Percentiles rank a stretch among this genome's conserved stretches.
These are phyloP conservation scores for Lithospermum erythrorhizon DNA, from an alignment of 257 asterid species.

Conservation along the genomic window DNA sequence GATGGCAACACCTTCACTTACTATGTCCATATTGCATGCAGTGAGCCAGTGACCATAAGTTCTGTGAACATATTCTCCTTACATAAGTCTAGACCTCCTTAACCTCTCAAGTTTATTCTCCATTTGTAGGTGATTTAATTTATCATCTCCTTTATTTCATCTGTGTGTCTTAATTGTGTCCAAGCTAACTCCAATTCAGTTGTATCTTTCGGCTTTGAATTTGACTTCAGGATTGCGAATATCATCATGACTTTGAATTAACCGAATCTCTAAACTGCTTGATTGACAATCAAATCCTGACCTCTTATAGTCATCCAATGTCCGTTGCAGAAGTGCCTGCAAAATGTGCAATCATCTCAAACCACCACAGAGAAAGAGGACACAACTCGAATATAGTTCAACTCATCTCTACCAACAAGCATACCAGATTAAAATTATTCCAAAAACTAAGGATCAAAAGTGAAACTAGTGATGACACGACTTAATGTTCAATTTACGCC, in stretches of 20 bases:
- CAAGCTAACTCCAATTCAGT: conserved; percentile 14
- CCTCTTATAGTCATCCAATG: conserved; percentile 54
- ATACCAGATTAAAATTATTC: no score
- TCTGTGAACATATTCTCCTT: not conserved
- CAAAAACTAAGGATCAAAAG: not conserved
- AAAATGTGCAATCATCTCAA: not conserved
- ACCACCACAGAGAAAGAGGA: not conserved
- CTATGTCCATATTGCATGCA: no score
- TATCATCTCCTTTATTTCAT: not conserved
- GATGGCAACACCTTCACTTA: no score
- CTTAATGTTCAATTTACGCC: not conserved
- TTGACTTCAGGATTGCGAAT: conserved; percentile 85
- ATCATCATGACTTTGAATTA: conserved; percentile 83
- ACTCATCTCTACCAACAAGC: not conserved
- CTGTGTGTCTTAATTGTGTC: not conserved
- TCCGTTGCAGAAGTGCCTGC: conserved; percentile 84
- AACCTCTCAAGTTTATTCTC: not conserved
- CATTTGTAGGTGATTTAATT: not conserved
- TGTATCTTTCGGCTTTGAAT: conserved; percentile 57
- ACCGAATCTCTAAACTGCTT: conserved; percentile 88
- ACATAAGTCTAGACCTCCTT: not conserved
- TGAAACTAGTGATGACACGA: not conserved
- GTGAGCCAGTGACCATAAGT: no score
- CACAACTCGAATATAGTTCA: not conserved
- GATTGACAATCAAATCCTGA: conserved; percentile 79